Base-by-base conservation (phyloP, 2,329 filamentous ascomycete species). In the Bimuria novae-zelandiae region DNA sequence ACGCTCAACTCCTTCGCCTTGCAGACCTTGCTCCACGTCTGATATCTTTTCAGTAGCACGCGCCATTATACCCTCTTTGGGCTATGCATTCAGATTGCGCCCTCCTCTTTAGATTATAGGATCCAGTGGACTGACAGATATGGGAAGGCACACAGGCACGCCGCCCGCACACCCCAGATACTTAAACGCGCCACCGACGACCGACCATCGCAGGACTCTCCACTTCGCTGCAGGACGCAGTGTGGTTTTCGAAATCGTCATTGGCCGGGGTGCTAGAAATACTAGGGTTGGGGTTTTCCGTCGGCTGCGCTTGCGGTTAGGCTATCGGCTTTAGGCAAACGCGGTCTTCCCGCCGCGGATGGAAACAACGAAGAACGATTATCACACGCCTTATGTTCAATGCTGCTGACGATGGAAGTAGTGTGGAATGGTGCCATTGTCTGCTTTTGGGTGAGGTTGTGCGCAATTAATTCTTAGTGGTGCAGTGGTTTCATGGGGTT, bases 251-350 rank as follows among this genome's bases (percentile, higher is more conserved):
- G n/a, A 3, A 10, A 19, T n/a, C 16, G 33, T 47, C 44, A 47
- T 47, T 47, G 44, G 44, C 16, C n/a, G 16, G 3, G 30, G 21
- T 36, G 6, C 14, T 32, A 17, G 12, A 22, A 44, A 44, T 25
- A 25, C 11, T 46, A 14, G 29, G 30, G 21, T 23, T 35, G 30
- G 25, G 43, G 16, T 37, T 47, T 12, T 37, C 32, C 22, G 32
- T 47, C 21, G 44, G 44, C 5, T 7, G 44, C 44, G 44, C 44
- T 47, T 47, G 22, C 22, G 33, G 44, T 37, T 47, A 37, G 32
- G 23, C 23, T 29, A 47, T n/a, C 33, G 33, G 44, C 3, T n/a
- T 23, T 45, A 35, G 19, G 29, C 42, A 29, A n/a, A n/a, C n/a
- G n/a, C n/a, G n/a, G n/a, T n/a, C n/a, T n/a, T n/a, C n/a, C n/a